Evolutionary conservation across 2,329 filamentous ascomycete genomes (phyloP), one percentile per base, ranked within the genome.

Genomic region (Zymoseptoria brevis): DNA sequence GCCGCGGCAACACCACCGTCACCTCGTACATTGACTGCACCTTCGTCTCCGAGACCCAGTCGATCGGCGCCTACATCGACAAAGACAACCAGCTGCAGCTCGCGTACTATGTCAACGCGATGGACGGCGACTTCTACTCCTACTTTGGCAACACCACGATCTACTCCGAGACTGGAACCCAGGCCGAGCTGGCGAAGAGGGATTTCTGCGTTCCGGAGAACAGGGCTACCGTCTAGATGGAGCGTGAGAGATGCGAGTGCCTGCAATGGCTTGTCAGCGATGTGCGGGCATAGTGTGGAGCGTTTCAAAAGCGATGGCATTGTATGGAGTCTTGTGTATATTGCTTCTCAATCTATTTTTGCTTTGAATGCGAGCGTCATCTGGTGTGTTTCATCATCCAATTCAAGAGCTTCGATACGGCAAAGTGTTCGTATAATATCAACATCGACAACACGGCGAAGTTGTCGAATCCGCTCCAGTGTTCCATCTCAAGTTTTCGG

Each of bases 71-170:
- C 11, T 67, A 64, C 59, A 66, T 68, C 54, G 51, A 29, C 30
- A 60, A 63, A 57, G 56, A 48, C 50, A 67, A 64, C 57, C 9
- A 53, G 50, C 53, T 68, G 29, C 63, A 63, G 57, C 57, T 68
- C 13, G 24, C 64, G 54, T 66, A 66, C 54, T 60, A 62, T 45
- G 60, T 63, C 24, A 30, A 50, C 9, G 52, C 58, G 19, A 53
- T 30, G n/a, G 29, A 55, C 8, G 48, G 57, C 5, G 53, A 54
- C 4, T 49, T 52, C 8, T 64, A 62, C 56, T 56, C 53, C 16
- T 68, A 61, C 58, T 64, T 50, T 29, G 65, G 66, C 48, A 53
- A 68, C 9, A 56, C 62, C 54, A 59, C 53, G 8, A 65, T 67
- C 5, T 67, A 67, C 51, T 57, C 65, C 55, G 60, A 61, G 6